Base-by-base conservation (phyloP, 805 yeast species). In the Kuraishia molischiana region DNA sequence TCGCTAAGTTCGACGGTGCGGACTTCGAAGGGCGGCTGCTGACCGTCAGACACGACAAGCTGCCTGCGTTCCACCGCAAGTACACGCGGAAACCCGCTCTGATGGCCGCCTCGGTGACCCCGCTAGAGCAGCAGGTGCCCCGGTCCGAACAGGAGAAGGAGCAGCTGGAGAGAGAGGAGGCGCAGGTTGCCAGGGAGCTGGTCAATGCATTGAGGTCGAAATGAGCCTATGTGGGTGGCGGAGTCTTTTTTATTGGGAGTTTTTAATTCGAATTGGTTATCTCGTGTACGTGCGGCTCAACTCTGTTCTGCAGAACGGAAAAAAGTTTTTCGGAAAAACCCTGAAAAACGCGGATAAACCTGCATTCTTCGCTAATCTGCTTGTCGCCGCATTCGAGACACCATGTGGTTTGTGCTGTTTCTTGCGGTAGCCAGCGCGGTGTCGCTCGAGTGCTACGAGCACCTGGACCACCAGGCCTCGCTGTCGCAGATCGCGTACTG, bases 1-100 rank as follows among this genome's bases (percentile, higher is more conserved):
- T 79, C 32, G 56, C 61, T 19, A 40, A 51, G 30, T 73, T 78
- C 46, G 71, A 79, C 49, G 73, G 72, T 10, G 47, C 51, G 2
- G 61, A 52, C n/a, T 80, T 77, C 47, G 72, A 74, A 49, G 84
- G 85, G 1, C 58, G 87, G 29, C 57, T 62, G 5, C 55, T 79
- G 22, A 74, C 79, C 3, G 85, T 79, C 2, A 53, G 85, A 19
- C 75, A 61, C 48, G 85, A 79, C 48, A 64, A 66, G 43, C 69
- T 61, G 41, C 78, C 79, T 1, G 66, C 60, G 35, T 55, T 57
- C 49, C 59, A 53, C 24, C 32, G 35, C 9, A 31, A 34, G 24
- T 37, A 43, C 32, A 19, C 14, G 35, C 4, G 26, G 34, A 15
- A 30, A 19, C 15, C 34, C 36, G 8, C 24, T 15, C 28, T 32